Base-by-base conservation (phyloP, 2,329 filamentous ascomycete genomes). In the Aaosphaeria pasadenensis region DNA sequence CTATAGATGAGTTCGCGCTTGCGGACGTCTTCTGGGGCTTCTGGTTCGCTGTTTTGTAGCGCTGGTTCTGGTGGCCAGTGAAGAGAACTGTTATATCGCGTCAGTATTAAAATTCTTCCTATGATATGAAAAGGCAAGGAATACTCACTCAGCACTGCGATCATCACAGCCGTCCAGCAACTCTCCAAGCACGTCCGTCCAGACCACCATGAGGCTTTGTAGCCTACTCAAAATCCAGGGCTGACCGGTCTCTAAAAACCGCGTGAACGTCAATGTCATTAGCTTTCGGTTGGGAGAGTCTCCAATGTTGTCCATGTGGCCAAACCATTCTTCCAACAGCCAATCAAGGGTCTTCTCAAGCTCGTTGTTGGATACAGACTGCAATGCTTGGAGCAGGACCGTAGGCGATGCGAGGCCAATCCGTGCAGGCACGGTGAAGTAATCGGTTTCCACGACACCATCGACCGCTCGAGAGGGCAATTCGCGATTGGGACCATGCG, bases 381-480 rank as follows among this genome's bases (percentile, higher is more conserved):
- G 76, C 4, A 82, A 61, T 1, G 77, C 78, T 41, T 77, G 73
- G 9, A 85, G 74, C 56, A 96, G 87, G 2, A 88, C 74, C 2
- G 71, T 71, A 1, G 91, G 89, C 35, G 87, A 87, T 1, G 85
- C 84, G 2, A 95, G 73, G 0, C 86, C 82, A 11, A 97, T 79
- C 1, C 91, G 86, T 2, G 89, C 86, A 2, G 99, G 77, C 2
- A 97, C 84, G 4, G 84, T 82, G 62, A 95, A 87, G 67, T 95
- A 96, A 64, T 96, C 89, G 0, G 88, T 88, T 63, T 96, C 85
- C 1, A 88, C 85, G 7, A 91, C 79, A 9, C 85, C 83, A 58
- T 87, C 86, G 32, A 96, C 81, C 30, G 83, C 81, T 38, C 85
- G 81, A 17, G 82, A 77, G 56, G 81, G 87, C 29, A 81, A 80